Conservation (phyloP, 164 flowering plant species). For the Houttuynia cordata region DNA sequence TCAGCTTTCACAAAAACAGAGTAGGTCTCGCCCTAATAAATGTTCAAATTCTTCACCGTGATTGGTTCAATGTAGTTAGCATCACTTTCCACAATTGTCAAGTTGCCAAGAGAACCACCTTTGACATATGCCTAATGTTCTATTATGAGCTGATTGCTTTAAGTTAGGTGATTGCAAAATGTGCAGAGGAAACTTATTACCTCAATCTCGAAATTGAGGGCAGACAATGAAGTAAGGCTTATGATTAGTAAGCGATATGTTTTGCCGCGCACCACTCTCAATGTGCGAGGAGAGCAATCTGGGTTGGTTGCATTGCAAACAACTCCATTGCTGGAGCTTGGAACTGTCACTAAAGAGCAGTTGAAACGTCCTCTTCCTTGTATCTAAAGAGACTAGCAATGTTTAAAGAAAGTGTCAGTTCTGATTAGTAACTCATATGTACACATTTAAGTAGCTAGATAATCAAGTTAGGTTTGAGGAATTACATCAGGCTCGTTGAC, state of each 20-base stretch:
- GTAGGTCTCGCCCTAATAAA: constrained; percentile 83
- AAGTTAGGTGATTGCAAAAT: no score
- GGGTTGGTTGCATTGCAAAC: constrained; percentile 48
- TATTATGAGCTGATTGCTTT: no score
- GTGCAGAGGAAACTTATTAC: constrained; percentile 22
- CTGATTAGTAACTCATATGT: background rate
- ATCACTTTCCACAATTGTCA: constrained; percentile 89
- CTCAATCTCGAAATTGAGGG: constrained; percentile 73
- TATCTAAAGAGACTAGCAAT: constrained; percentile 65
- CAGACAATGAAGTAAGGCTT: constrained; percentile 64
- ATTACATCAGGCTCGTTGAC: constrained; percentile 81
- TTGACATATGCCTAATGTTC: background rate
- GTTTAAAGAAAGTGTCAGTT: background rate
- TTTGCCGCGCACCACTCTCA: constrained; percentile 65
- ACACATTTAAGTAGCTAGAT: no score
- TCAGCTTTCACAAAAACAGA: constrained; percentile 62
- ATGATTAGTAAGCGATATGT: constrained; percentile 58
- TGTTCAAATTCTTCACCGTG: constrained; percentile 41
- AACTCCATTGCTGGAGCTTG: constrained; percentile 12
- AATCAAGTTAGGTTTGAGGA: background rate
- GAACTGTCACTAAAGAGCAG: constrained; percentile 25
- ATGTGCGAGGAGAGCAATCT: constrained; percentile 43
- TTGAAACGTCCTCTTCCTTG: constrained; percentile 73
- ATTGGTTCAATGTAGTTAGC: constrained; percentile 81
- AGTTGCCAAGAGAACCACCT: constrained; percentile 8